phyloP scores from a whole-genome alignment of 805 yeast species.

The Metschnikowia noctiluminum region DNA sequence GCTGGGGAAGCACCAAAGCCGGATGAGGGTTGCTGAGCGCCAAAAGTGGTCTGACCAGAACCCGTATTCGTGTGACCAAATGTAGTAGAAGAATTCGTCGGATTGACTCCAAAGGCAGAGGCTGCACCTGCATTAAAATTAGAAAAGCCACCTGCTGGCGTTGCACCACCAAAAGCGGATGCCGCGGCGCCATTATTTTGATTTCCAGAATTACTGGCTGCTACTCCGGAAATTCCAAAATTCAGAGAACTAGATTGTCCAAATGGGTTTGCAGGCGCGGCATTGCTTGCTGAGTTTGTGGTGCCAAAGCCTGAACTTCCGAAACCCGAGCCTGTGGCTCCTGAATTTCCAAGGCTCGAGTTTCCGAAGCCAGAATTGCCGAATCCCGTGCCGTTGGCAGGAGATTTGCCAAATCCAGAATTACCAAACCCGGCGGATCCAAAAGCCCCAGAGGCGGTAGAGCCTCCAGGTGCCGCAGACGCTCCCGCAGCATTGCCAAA shows the following conservation, averaged over 20 bases:
- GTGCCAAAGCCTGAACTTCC: not conserved
- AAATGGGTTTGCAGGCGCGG: not conserved
- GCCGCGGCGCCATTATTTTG: not conserved
- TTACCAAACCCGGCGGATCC: not conserved
- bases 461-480: not conserved
- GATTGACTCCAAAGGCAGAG: not conserved
- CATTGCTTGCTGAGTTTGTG: not conserved
- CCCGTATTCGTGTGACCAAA: slow-evolving; percentile 4
- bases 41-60: slow-evolving; percentile 5
- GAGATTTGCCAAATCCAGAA: slow-evolving; percentile 4
- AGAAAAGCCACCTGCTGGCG: not conserved
- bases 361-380: slow-evolving; percentile 10
- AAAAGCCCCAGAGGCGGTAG: slow-evolving; percentile 2
- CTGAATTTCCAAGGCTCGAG: slow-evolving; percentile 3
- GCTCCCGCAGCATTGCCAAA: not conserved
- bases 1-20: not conserved
- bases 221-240: slow-evolving; percentile 2
- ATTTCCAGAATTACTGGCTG: not conserved
- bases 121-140: not conserved
- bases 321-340: slow-evolving; percentile 1
- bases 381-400: not conserved
- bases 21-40: not conserved
- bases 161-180: not conserved
- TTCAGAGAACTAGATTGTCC: slow-evolving; percentile 7
- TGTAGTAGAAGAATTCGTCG: not conserved